Evolutionary conservation across 768 basidiomycete species (phyloP).

Genomic region (Scleroderma bovista): DNA sequence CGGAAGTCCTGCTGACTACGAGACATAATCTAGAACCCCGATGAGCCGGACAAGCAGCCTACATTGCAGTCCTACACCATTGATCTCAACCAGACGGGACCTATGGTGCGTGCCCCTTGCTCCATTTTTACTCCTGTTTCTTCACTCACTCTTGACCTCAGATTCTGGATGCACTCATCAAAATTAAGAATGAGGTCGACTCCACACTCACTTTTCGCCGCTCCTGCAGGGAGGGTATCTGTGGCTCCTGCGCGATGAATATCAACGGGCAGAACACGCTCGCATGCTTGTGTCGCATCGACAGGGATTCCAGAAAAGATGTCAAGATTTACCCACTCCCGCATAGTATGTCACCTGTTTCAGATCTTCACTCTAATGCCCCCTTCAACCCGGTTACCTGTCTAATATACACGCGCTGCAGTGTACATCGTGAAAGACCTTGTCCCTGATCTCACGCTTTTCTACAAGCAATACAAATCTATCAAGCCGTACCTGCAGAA

Average conservation of each 20-base stretch:
- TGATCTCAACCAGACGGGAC: slow-evolving; percentile 91
- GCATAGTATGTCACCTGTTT: slow-evolving; percentile 63
- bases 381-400: too few relatives aligned
- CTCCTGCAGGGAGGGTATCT: slow-evolving; percentile 92
- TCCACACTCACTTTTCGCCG: slow-evolving; percentile 95
- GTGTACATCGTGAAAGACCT: slow-evolving; percentile 99
- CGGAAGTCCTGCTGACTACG: not conserved
- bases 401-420: slow-evolving; percentile 27
- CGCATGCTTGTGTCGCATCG: slow-evolving; percentile 94
- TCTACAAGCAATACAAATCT: slow-evolving; percentile 99
- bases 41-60: slow-evolving; percentile 89
- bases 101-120: slow-evolving; percentile 63
- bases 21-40: slow-evolving; percentile 72
- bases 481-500: slow-evolving; percentile 96
- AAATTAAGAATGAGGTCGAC: slow-evolving; percentile 98
- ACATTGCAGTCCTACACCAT: slow-evolving; percentile 85
- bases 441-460: slow-evolving; percentile 84
- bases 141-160: too few relatives aligned
- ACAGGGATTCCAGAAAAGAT: slow-evolving; percentile 64
- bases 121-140: not conserved
- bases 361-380: not conserved
- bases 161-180: slow-evolving; percentile 91
- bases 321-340: slow-evolving; percentile 95
- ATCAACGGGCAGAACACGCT: slow-evolving; percentile 97
- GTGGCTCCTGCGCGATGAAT: slow-evolving; percentile 99